Conservation (phyloP, 139 green algal genomes). For the Auxenochlorella pyrenoidosa region DNA sequence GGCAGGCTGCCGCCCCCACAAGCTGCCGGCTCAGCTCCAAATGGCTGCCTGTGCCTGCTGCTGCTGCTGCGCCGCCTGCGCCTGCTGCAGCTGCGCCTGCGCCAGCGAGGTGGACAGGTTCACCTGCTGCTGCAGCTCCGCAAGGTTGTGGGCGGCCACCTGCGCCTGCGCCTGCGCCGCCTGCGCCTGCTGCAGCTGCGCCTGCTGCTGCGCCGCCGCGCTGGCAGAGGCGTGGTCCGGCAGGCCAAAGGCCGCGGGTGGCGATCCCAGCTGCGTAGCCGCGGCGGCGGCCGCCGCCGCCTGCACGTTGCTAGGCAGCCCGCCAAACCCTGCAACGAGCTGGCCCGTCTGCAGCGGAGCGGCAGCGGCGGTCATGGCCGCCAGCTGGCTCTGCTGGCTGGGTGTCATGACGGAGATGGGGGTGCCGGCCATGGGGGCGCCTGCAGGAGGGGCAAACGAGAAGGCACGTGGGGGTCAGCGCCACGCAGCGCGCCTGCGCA, state of each 20-base stretch:
- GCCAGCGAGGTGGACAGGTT: constrained; percentile 31
- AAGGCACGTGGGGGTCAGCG: too few relatives aligned
- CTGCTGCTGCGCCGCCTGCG: constrained; percentile 36
- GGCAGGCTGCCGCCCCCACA: too few relatives aligned
- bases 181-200: neutral
- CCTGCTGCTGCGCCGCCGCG: neutral
- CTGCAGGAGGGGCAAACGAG: too few relatives aligned
- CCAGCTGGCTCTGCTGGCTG: constrained; percentile 4
- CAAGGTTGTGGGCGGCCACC: constrained; percentile 21
- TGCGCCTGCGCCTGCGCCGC: constrained; percentile 29
- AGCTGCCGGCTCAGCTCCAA: constrained; percentile 27
- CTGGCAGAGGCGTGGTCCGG: neutral
- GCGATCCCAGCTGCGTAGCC: constrained; percentile 26
- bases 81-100: constrained; percentile 32
- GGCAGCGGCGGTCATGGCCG: constrained; percentile 12
- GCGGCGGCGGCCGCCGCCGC: constrained; percentile 4
- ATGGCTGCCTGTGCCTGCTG: constrained; percentile 31
- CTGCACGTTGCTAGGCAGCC: constrained; percentile 3
- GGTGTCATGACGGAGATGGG: neutral
- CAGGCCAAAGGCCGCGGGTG: neutral
- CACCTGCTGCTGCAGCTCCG: constrained; percentile 29
- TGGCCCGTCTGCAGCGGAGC: neutral
- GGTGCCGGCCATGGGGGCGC: neutral
- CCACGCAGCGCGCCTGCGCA: too few relatives aligned
- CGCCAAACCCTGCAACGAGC: constrained; percentile 5